Conservation (phyloP, 2,329 filamentous ascomycete species). For the Sporothrix schenckii region DNA sequence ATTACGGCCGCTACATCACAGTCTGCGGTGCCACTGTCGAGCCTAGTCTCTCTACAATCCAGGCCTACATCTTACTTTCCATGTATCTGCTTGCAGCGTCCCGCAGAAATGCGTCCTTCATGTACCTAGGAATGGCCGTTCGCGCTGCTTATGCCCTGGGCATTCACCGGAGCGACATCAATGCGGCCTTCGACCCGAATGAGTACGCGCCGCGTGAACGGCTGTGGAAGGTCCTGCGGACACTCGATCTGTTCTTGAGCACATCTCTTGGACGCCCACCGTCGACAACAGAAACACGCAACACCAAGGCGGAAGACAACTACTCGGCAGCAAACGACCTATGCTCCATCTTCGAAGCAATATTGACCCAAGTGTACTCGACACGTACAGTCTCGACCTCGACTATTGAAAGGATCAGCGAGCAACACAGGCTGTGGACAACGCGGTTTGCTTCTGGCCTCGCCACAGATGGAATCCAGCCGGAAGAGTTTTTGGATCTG, state of each 20-base stretch:
- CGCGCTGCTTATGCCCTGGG: slow-evolving; percentile 61
- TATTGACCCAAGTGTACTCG: slow-evolving; percentile 44
- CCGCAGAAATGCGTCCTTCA: slow-evolving; percentile 62
- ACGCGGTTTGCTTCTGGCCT: slow-evolving; percentile 35
- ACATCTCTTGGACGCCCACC: slow-evolving; percentile 43
- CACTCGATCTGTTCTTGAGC: slow-evolving; percentile 44
- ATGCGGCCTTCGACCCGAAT: slow-evolving; percentile 38
- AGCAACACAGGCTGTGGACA: slow-evolving; percentile 40
- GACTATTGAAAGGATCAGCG: slow-evolving; percentile 38
- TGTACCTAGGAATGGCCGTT: slow-evolving; percentile 64
- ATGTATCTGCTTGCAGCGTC: slow-evolving; percentile 64
- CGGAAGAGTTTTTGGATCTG: slow-evolving; percentile 31
- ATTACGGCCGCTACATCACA: slow-evolving; percentile 41
- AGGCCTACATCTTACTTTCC: slow-evolving; percentile 58
- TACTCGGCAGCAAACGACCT: slow-evolving; percentile 43
- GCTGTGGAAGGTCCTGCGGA: slow-evolving; percentile 43
- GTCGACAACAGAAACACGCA: slow-evolving; percentile 41
- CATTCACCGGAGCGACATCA: slow-evolving; percentile 48
- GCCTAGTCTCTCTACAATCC: slow-evolving; percentile 56
- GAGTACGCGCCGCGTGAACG: slow-evolving; percentile 41
- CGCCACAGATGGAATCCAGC: slow-evolving; percentile 34
- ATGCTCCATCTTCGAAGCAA: slow-evolving; percentile 45
- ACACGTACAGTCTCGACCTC: slow-evolving; percentile 41
- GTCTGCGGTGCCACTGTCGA: slow-evolving; percentile 57
- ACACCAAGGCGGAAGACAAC: slow-evolving; percentile 35